Conservation (phyloP, 1,139 yeast species). For the Candida sanyaensis region DNA sequence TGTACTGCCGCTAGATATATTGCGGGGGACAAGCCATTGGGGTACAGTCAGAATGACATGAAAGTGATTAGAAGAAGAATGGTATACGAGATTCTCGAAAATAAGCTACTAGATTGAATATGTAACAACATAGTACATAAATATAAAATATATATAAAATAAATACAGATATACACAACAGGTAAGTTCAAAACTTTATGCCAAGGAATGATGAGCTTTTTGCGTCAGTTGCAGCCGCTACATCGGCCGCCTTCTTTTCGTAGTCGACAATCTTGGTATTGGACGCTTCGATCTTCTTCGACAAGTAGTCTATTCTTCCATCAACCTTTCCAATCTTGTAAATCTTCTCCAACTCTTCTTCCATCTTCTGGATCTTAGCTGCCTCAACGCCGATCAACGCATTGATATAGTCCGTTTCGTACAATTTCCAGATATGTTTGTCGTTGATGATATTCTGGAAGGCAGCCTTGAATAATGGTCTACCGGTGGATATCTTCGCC, state of each 20-base stretch:
- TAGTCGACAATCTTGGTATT: slow-evolving; percentile 49
- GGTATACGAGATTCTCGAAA: slow-evolving; percentile 51
- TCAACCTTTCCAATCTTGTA: slow-evolving; percentile 45
- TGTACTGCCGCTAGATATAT: slow-evolving; percentile 75
- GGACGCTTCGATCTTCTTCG: slow-evolving; percentile 61
- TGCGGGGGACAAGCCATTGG: slow-evolving; percentile 47
- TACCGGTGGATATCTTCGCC: slow-evolving; percentile 67
- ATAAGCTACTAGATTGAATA: slow-evolving; percentile 17
- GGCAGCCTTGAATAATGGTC: slow-evolving; percentile 84
- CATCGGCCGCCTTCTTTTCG: slow-evolving; percentile 24
- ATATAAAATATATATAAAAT: background rate
- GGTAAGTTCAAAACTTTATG: background rate
- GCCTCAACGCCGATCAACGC: slow-evolving; percentile 60
- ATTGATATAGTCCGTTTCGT: slow-evolving; percentile 64
- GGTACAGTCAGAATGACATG: slow-evolving; percentile 74
- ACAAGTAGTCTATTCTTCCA: slow-evolving; percentile 64
- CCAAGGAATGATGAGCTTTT: slow-evolving; percentile 11
- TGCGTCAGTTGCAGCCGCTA: slow-evolving; percentile 5
- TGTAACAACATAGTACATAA: too few relatives aligned
- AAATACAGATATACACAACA: background rate
- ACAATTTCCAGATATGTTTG: slow-evolving; percentile 52
- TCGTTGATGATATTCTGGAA: slow-evolving; percentile 67
- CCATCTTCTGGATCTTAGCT: slow-evolving; percentile 63
- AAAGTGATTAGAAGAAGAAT: slow-evolving; percentile 65
- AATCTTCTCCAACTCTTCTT: slow-evolving; percentile 68